A percentile compares a stretch with the other conserved stretches of the same genome.
These are phyloP conservation scores for Naematelia aurantialba DNA, from an alignment of 768 basidiomycete genomes.

Conservation along the genomic window DNA sequence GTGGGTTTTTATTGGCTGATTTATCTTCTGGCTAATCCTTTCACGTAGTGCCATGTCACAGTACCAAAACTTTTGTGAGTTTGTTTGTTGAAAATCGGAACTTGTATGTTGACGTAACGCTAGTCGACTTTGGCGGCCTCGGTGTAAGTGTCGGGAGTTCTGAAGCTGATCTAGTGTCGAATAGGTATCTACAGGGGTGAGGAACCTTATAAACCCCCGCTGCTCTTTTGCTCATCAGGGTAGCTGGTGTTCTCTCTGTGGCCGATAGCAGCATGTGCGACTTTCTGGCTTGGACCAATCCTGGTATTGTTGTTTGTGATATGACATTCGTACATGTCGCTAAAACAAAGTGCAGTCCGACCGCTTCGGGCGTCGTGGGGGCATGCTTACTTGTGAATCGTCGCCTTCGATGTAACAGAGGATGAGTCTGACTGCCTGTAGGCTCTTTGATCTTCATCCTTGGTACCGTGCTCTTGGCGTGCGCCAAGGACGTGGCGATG, in stretches of 20 bases:
- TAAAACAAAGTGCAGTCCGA: slow-evolving; percentile 18
- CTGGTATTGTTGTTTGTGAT: slow-evolving; percentile 11
- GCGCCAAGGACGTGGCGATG: slow-evolving; percentile 27
- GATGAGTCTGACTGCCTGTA: slow-evolving; percentile 2
- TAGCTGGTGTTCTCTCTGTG: slow-evolving; percentile 38
- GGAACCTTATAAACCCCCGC: slow-evolving; percentile 2
- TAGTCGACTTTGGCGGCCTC: slow-evolving; percentile 24
- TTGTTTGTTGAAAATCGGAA: not conserved
- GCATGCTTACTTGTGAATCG: slow-evolving; percentile 22
- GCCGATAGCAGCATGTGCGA: slow-evolving; percentile 32
- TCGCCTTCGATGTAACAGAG: not conserved
- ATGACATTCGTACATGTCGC: not conserved
- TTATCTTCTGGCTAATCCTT: not conserved
- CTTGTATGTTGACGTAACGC: not conserved
- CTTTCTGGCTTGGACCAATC: slow-evolving; percentile 35
- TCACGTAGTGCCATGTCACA: slow-evolving; percentile 16
- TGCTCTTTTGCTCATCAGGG: not conserved
- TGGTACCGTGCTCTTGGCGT: slow-evolving; percentile 25
- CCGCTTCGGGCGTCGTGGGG: slow-evolving; percentile 24
- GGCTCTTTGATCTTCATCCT: slow-evolving; percentile 19
- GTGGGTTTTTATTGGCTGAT: slow-evolving; percentile 11
- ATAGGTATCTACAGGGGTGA: slow-evolving; percentile 33
- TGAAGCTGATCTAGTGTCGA: no score
- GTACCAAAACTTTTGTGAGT: slow-evolving; percentile 26
- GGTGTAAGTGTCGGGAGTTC: slow-evolving; percentile 32